A percentile compares a stretch with the other conserved stretches of the same genome.
Evolutionary conservation across 1,284 basidiomycete species (phyloP).

Genomic region (Tilletiopsis washingtonensis): DNA sequence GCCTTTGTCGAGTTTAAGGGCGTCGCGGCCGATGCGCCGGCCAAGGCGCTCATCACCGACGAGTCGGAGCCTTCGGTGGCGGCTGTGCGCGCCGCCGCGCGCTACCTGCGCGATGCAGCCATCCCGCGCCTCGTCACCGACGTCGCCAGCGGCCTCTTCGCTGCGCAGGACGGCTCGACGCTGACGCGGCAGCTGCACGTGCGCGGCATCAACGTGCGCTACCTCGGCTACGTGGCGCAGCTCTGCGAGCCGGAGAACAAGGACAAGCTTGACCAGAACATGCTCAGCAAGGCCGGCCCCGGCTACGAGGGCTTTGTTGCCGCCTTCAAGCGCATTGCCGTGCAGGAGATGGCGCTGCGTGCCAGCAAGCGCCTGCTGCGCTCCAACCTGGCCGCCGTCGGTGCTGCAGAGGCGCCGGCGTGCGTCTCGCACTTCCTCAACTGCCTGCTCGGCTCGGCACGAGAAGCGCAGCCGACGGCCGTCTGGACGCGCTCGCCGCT

Average conservation of each 20-base stretch:
- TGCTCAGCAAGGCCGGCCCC: constrained; percentile 34
- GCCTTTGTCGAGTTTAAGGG: constrained; percentile 52
- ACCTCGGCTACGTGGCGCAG: constrained; percentile 52
- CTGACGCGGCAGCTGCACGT: constrained; percentile 53
- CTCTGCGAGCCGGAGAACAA: constrained; percentile 48
- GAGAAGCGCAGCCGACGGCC: constrained; percentile 50
- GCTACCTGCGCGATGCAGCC: constrained; percentile 52
- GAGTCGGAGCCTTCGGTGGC: constrained; percentile 53
- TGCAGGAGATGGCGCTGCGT: constrained; percentile 56
- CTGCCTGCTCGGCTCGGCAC: constrained; percentile 53
- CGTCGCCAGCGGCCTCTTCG: constrained; percentile 50
- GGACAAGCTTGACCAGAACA: constrained; percentile 39
- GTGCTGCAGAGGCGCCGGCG: constrained; percentile 18
- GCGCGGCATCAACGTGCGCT: constrained; percentile 58
- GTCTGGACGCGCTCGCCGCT: constrained; percentile 18
- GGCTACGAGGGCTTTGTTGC: constrained; percentile 38
- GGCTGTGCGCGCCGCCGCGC: constrained; percentile 54
- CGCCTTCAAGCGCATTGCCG: constrained; percentile 45
- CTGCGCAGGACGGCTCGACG: constrained; percentile 52
- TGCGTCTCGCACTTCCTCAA: constrained; percentile 55
- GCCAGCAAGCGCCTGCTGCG: constrained; percentile 55
- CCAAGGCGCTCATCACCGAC: constrained; percentile 45
- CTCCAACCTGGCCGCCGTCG: constrained; percentile 34
- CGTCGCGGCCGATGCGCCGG: constrained; percentile 12
- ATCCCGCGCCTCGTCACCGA: constrained; percentile 52